Conservation (phyloP, 2,329 filamentous ascomycete genomes). For the Leptodontidium sp. region DNA sequence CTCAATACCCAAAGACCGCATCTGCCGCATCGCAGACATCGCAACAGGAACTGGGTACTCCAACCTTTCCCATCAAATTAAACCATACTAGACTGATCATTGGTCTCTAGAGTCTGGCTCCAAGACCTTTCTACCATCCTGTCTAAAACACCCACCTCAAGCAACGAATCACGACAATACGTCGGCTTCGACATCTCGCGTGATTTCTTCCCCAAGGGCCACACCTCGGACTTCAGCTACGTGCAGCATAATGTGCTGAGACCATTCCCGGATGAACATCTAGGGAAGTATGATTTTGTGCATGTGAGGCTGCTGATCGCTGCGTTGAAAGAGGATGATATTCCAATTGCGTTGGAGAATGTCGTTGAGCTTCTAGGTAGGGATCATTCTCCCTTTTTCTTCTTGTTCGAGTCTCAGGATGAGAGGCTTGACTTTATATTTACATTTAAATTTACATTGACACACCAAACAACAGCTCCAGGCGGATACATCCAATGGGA, state of each 20-base stretch:
- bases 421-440: too few relatives aligned
- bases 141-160: neutral
- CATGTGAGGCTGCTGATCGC: slow-evolving; percentile 2
- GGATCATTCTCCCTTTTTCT: too few relatives aligned
- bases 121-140: slow-evolving; percentile 4
- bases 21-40: slow-evolving; percentile 12
- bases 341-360: slow-evolving; percentile 18
- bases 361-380: slow-evolving; percentile 14
- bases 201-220: slow-evolving; percentile 2
- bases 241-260: slow-evolving; percentile 15
- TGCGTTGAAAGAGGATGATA: slow-evolving; percentile 11
- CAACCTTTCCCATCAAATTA: neutral
- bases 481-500: slow-evolving; percentile 22
- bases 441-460: too few relatives aligned
- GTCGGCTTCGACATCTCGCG: slow-evolving; percentile 20
- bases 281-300: slow-evolving; percentile 10
- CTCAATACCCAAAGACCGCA: slow-evolving; percentile 9
- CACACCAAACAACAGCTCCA: neutral
- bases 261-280: slow-evolving; percentile 12
- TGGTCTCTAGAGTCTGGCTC: neutral
- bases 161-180: neutral
- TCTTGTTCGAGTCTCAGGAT: too few relatives aligned
- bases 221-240: neutral
- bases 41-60: slow-evolving; percentile 14
- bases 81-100: neutral